Conservation (phyloP, 441 rosid species). For the Populus hybrid region DNA sequence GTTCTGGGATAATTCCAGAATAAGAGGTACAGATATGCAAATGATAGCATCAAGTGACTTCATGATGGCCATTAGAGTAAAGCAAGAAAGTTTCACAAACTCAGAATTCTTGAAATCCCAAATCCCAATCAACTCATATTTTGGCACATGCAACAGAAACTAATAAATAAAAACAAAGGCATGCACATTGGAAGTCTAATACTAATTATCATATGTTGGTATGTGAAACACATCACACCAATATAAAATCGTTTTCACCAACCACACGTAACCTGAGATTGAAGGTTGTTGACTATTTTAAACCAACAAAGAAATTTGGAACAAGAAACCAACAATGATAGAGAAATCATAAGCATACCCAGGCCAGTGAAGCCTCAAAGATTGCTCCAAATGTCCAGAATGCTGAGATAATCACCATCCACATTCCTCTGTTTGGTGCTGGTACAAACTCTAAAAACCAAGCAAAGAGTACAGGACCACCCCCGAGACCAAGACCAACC, state of each 20-base stretch:
- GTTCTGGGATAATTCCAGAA: not conserved
- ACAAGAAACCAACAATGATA: not conserved
- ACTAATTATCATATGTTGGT: not conserved
- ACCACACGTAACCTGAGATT: not conserved
- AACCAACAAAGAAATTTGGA: not conserved
- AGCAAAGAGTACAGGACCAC: conserved; percentile 89
- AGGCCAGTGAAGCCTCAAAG: conserved; percentile 80
- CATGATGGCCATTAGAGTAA: not conserved
- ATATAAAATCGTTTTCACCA: not conserved
- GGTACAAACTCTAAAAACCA: conserved; percentile 97
- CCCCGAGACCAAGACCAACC: conserved; percentile 94
- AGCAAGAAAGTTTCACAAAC: not conserved
- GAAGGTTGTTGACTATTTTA: not conserved
- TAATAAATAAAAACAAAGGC: not conserved
- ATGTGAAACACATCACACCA: not conserved
- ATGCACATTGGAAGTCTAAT: not conserved
- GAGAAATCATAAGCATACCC: conserved; percentile 52
- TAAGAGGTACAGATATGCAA: not conserved
- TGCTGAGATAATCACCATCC: conserved; percentile 85
- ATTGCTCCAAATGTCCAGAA: conserved; percentile 90
- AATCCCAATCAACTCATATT: not conserved
- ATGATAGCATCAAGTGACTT: not conserved
- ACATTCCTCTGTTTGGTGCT: conserved; percentile 80
- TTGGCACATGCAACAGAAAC: not conserved
- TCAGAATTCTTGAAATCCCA: not conserved